A percentile compares a stretch with the other conserved stretches of the same genome.
Evolutionary conservation across 139 green algal species (phyloP).

Genomic region (Volvox africanus): DNA sequence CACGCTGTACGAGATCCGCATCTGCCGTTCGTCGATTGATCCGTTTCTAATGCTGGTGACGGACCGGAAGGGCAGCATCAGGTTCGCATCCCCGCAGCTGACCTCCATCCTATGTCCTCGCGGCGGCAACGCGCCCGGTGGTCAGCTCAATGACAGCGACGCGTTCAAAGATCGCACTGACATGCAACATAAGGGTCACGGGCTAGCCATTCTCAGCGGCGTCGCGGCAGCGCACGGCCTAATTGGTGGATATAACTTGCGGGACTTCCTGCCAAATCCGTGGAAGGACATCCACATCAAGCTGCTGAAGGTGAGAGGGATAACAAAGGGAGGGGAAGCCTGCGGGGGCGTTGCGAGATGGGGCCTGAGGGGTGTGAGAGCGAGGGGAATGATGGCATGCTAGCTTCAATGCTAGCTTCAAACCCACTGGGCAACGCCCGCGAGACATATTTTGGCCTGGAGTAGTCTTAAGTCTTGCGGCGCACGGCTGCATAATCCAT

Average conservation of each 20-base stretch:
- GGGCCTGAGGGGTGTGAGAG: too few species aligned
- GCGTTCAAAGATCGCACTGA: background rate
- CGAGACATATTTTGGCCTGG: too few species aligned
- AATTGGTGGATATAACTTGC: background rate
- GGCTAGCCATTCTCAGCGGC: background rate
- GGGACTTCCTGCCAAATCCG: conserved; percentile 19
- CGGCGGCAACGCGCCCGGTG: background rate
- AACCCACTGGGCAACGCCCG: too few species aligned
- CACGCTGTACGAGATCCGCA: background rate
- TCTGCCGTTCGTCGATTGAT: background rate
- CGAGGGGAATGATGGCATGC: too few species aligned
- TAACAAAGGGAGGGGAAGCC: background rate
- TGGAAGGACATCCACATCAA: conserved; percentile 37
- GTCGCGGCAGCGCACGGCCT: background rate
- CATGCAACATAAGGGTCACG: background rate
- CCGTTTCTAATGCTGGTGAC: conserved; percentile 6
- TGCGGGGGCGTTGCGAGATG: too few species aligned
- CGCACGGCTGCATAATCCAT: too few species aligned
- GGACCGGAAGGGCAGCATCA: conserved; percentile 32
- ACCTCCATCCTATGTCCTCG: background rate
- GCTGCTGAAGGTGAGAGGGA: conserved; percentile 18
- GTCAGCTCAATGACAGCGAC: background rate
- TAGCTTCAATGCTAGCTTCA: too few species aligned
- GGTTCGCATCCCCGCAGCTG: conserved; percentile 10
- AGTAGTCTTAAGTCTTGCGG: too few species aligned